Evolutionary conservation across 2,329 filamentous ascomycete species (phyloP).

Genomic region (Colletotrichum sp.): DNA sequence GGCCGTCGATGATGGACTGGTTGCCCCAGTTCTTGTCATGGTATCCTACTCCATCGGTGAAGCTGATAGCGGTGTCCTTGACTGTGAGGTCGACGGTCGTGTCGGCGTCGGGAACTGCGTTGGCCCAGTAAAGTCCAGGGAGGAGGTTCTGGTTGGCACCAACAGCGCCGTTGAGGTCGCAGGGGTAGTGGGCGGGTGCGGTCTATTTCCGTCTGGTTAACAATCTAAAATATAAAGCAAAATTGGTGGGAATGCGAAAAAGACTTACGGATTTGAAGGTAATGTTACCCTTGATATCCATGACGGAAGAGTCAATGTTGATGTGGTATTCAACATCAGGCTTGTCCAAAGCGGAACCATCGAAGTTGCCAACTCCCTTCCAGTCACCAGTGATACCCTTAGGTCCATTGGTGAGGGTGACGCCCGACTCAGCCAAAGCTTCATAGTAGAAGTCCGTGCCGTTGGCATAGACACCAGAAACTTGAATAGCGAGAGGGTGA

Average conservation of each 20-base stretch:
- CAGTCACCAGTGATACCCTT: not conserved
- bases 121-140: not conserved
- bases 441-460: not conserved
- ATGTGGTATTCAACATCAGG: not conserved
- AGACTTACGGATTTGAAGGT: not conserved
- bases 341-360: not conserved
- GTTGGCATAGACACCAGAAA: not conserved
- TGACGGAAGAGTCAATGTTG: not conserved
- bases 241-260: too few relatives aligned
- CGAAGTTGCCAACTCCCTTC: not conserved
- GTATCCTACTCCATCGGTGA: conserved; percentile 38
- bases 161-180: not conserved
- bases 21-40: conserved; percentile 54
- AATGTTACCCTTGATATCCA: not conserved
- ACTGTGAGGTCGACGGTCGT: not conserved
- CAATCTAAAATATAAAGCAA: not conserved
- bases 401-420: not conserved
- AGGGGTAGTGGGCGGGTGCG: not conserved
- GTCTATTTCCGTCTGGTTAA: not conserved
- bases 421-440: not conserved
- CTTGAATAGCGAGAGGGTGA: not conserved
- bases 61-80: not conserved
- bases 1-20: conserved; percentile 18
- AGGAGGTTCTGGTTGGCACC: not conserved
- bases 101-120: not conserved